phyloP scores from a whole-genome alignment of 1,284 basidiomycete species.

The Laetiporus sulphureus region DNA sequence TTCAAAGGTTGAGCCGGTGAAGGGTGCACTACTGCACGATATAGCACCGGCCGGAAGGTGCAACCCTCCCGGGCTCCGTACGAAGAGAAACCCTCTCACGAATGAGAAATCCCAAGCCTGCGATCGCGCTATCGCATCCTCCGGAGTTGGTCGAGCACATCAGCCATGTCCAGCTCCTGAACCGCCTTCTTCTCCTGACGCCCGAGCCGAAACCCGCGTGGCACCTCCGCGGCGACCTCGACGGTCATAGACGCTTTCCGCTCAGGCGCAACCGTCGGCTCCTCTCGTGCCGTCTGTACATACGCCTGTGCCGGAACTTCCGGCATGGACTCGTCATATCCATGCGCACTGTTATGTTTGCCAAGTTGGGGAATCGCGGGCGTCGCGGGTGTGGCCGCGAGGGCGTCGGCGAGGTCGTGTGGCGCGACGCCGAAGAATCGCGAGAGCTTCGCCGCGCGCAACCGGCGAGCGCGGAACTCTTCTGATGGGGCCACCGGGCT shows the following conservation, averaged over 20 bases:
- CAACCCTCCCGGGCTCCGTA: too few relatives aligned
- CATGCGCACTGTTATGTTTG: too few relatives aligned
- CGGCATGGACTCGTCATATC: too few relatives aligned
- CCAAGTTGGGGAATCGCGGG: not conserved
- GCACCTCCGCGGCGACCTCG: constrained; percentile 21
- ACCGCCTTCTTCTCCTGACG: constrained; percentile 11
- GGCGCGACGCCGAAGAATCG: constrained; percentile 54
- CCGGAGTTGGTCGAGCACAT: constrained; percentile 44
- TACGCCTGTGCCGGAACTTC: too few relatives aligned
- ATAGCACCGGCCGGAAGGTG: too few relatives aligned
- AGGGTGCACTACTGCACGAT: too few relatives aligned
- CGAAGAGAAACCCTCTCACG: too few relatives aligned
- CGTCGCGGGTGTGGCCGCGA: constrained; percentile 8
- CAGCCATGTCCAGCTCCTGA: constrained; percentile 28
- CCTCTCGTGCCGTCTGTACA: too few relatives aligned
- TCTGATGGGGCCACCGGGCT: constrained; percentile 7
- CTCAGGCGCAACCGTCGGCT: not conserved
- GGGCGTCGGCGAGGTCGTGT: constrained; percentile 33
- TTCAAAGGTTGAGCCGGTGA: too few relatives aligned
- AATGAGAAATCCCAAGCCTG: too few relatives aligned
- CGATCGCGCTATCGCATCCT: constrained; percentile 31
- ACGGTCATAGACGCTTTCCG: constrained; percentile 7
- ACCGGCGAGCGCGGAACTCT: constrained; percentile 35
- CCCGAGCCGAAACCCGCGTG: constrained; percentile 18
- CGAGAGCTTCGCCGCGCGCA: constrained; percentile 47